These are phyloP conservation scores for Kurtzmaniella natalensis DNA, from an alignment of 1,139 yeast genomes.

Conservation along the genomic window DNA sequence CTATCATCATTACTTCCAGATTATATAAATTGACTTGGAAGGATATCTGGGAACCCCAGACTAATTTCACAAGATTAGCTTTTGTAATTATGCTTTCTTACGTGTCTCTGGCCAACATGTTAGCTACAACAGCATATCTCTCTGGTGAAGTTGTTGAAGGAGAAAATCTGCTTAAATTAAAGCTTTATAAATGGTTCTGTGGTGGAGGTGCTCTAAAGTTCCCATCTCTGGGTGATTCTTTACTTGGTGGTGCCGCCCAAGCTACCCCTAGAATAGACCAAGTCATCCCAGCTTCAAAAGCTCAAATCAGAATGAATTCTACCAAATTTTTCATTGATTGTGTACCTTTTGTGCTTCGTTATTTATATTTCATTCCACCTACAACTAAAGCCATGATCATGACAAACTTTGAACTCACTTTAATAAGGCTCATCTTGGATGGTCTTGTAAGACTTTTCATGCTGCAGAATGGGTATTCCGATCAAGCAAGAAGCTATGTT, in stretches of 20 bases:
- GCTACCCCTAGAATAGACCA: neutral
- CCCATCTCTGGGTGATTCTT: neutral
- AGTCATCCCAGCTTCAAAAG: neutral
- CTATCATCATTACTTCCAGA: slow-evolving; percentile 31
- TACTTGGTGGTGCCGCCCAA: neutral
- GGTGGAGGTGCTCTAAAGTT: slow-evolving; percentile 10
- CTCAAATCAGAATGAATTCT: neutral
- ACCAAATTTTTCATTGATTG: slow-evolving; percentile 1
- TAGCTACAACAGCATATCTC: slow-evolving; percentile 18
- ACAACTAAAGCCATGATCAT: neutral
- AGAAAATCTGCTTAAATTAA: slow-evolving; percentile 5
- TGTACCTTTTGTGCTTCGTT: neutral
- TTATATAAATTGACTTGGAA: slow-evolving; percentile 23
- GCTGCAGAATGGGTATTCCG: neutral
- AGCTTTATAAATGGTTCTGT: slow-evolving; percentile 23
- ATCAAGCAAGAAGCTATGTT: neutral
- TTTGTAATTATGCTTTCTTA: slow-evolving; percentile 24
- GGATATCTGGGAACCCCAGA: slow-evolving; percentile 27
- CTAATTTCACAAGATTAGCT: slow-evolving; percentile 21
- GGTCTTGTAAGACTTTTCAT: neutral
- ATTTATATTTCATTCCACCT: neutral
- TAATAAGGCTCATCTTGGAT: neutral
- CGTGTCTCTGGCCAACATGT: slow-evolving; percentile 28
- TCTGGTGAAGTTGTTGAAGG: slow-evolving; percentile 13
- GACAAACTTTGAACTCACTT: neutral